Evolutionary conservation across 1,284 basidiomycete species (phyloP).

Genomic region (Wolfiporia cocos): DNA sequence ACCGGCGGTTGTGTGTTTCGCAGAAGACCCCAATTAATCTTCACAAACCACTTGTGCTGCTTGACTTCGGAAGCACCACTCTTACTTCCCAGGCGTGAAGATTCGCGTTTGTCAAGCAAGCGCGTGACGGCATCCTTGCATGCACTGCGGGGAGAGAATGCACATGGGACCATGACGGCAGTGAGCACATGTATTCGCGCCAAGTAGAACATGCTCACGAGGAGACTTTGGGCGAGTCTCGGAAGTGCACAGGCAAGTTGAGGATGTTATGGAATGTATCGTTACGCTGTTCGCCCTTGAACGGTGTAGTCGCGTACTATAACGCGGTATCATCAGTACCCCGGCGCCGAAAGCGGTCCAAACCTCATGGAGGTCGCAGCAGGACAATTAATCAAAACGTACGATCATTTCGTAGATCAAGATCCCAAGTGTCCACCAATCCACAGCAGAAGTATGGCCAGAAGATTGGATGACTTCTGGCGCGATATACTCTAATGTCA

Average conservation of each 20-base stretch:
- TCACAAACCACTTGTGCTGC: slow-evolving; percentile 97
- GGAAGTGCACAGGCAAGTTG: slow-evolving; percentile 82
- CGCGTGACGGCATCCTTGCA: slow-evolving; percentile 88
- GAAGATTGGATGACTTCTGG: slow-evolving; percentile 98
- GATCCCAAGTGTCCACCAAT: slow-evolving; percentile 99
- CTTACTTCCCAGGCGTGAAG: slow-evolving; percentile 82
- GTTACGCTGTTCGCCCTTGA: slow-evolving; percentile 94
- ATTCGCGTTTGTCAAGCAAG: slow-evolving; percentile 91
- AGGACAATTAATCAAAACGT: no score
- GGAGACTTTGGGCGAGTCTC: slow-evolving; percentile 81
- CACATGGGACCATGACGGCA: background rate
- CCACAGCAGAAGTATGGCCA: slow-evolving; percentile 97
- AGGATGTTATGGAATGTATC: slow-evolving; percentile 97
- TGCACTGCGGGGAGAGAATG: slow-evolving; percentile 38
- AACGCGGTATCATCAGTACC: slow-evolving; percentile 7
- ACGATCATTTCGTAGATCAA: slow-evolving; percentile 99
- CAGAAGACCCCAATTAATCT: slow-evolving; percentile 95
- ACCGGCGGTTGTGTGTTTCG: slow-evolving; percentile 93
- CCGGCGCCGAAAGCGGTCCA: slow-evolving; percentile 5
- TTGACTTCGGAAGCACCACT: slow-evolving; percentile 98
- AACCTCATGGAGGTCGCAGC: background rate
- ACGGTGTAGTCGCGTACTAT: slow-evolving; percentile 95
- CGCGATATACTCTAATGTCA: slow-evolving; percentile 86
- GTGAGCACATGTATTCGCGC: background rate
- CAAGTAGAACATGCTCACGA: slow-evolving; percentile 45